phyloP scores from a whole-genome alignment of 2,329 filamentous ascomycete genomes.

The Aspergillus intermedius region DNA sequence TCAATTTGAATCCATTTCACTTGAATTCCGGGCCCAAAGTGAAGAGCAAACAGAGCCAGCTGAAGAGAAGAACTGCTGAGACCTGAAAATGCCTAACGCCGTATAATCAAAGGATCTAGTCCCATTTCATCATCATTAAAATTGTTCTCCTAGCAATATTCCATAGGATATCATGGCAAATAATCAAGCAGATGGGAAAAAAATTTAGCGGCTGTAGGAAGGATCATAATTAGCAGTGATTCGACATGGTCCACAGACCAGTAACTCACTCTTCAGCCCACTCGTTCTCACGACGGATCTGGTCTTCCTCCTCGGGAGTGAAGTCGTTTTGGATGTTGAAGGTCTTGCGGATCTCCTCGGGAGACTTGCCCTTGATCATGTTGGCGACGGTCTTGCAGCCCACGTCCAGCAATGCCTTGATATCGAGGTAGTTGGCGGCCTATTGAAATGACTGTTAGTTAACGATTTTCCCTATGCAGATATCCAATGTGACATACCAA shows the following conservation, averaged over 20 bases:
- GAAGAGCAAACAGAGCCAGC: neutral
- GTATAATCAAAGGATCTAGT: slow-evolving; percentile 8
- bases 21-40: neutral
- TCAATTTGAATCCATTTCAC: neutral
- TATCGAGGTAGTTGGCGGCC: slow-evolving; percentile 98
- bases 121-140: slow-evolving; percentile 1
- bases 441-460: slow-evolving; percentile 30
- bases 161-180: neutral
- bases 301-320: slow-evolving; percentile 96
- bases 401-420: slow-evolving; percentile 94
- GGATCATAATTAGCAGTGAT: slow-evolving; percentile 6
- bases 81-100: slow-evolving; percentile 16
- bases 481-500: slow-evolving; percentile 54
- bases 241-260: neutral
- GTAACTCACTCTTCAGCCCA: slow-evolving; percentile 72
- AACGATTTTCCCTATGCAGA: slow-evolving; percentile 1
- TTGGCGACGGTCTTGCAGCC: slow-evolving; percentile 99
- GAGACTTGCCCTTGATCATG: slow-evolving; percentile 99
- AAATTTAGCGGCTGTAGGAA: slow-evolving; percentile 44
- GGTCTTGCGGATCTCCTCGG: slow-evolving; percentile 97
- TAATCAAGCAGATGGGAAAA: neutral
- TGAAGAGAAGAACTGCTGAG: slow-evolving; percentile 8
- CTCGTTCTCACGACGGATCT: slow-evolving; percentile 87
- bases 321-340: slow-evolving; percentile 99
- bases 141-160: neutral